Evolutionary conservation across 805 yeast genomes (phyloP).

Genomic region (Danielozyma ontarioensis): DNA sequence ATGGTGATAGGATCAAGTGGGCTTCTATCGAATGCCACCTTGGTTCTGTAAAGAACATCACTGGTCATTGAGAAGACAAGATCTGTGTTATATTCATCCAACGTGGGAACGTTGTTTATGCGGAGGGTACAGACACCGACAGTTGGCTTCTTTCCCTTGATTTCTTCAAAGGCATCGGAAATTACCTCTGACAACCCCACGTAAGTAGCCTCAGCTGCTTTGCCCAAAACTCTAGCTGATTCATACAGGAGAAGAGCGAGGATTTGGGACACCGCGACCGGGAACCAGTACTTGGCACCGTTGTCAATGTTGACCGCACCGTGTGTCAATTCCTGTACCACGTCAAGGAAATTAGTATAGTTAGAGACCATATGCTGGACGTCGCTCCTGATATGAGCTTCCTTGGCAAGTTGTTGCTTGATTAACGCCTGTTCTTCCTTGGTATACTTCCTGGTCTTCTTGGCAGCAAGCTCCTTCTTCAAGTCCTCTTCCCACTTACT

Average conservation of each 20-base stretch:
- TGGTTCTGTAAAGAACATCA: conserved; percentile 69
- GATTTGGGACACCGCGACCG: conserved; percentile 51
- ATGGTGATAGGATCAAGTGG: conserved; percentile 66
- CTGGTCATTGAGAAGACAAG: conserved; percentile 51
- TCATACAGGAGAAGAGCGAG: conserved; percentile 39
- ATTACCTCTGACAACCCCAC: conserved; percentile 49
- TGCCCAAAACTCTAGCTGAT: conserved; percentile 30
- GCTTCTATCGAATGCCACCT: conserved; percentile 66
- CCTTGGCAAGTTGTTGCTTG: conserved; percentile 58
- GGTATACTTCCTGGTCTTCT: conserved; percentile 56
- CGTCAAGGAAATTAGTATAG: conserved; percentile 45
- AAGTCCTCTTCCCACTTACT: conserved; percentile 87
- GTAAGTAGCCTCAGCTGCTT: conserved; percentile 44
- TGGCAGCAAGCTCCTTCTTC: conserved; percentile 65
- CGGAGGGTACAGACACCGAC: conserved; percentile 72
- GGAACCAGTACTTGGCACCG: conserved; percentile 67
- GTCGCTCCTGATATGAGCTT: conserved; percentile 47
- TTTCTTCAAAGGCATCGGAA: conserved; percentile 46
- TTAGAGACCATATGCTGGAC: conserved; percentile 34
- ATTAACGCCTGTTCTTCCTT: conserved; percentile 71
- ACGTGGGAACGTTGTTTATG: conserved; percentile 39
- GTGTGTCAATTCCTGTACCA: conserved; percentile 50
- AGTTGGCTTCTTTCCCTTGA: conserved; percentile 44
- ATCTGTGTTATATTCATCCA: no score
- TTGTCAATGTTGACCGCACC: conserved; percentile 53